Evolutionary conservation across 78 protist genomes (phyloP).

Genomic region (Bodo saltans): DNA sequence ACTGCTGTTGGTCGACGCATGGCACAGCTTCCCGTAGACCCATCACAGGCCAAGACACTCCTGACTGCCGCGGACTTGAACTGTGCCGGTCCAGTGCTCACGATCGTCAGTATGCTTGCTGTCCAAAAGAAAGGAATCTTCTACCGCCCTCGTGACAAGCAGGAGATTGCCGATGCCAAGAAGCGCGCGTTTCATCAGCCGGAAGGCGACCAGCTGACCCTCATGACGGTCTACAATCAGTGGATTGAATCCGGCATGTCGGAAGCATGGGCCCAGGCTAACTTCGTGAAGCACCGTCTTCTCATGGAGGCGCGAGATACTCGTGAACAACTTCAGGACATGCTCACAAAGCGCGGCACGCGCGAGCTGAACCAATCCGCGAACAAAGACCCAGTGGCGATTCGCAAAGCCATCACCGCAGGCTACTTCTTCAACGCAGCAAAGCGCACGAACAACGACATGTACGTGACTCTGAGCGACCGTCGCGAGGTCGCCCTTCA

Average conservation of each 20-base stretch:
- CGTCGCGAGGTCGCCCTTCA: slow-evolving; percentile 87
- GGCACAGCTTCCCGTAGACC: slow-evolving; percentile 99
- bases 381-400: slow-evolving; percentile 67
- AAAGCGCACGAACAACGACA: slow-evolving; percentile 64
- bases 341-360: slow-evolving; percentile 82
- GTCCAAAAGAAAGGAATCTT: slow-evolving; percentile 87
- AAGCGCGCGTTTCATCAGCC: slow-evolving; percentile 84
- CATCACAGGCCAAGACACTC: slow-evolving; percentile 84
- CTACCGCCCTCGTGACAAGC: slow-evolving; percentile 94
- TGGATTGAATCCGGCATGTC: slow-evolving; percentile 85
- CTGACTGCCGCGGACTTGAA: slow-evolving; percentile 84
- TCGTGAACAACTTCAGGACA: slow-evolving; percentile 85
- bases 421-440: slow-evolving; percentile 96
- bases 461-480: slow-evolving; percentile 87
- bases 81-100: slow-evolving; percentile 92
- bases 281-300: slow-evolving; percentile 89
- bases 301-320: slow-evolving; percentile 93
- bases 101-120: slow-evolving; percentile 93
- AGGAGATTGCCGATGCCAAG: slow-evolving; percentile 87
- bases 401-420: slow-evolving; percentile 77
- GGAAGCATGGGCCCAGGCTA: slow-evolving; percentile 91
- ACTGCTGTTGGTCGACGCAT: slow-evolving; percentile 92
- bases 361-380: slow-evolving; percentile 66
- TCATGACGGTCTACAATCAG: slow-evolving; percentile 83
- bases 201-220: slow-evolving; percentile 97